A percentile compares a stretch with the other conserved stretches of the same genome.
Conservation (phyloP, 2,329 filamentous ascomycete genomes). For the Colletotrichum lentis region DNA sequence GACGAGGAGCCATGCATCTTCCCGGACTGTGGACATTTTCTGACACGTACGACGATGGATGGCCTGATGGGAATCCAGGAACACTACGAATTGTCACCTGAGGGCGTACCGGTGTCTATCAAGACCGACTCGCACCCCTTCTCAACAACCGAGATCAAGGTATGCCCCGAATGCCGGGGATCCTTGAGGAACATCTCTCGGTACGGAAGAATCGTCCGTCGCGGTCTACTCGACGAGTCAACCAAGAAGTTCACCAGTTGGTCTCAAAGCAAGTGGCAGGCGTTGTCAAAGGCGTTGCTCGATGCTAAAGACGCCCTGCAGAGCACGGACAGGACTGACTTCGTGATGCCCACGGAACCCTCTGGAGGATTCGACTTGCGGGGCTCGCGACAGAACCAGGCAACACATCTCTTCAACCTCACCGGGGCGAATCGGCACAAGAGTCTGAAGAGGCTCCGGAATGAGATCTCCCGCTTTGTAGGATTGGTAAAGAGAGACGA, state of each 20-base stretch:
- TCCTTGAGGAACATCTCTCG: slow-evolving; percentile 65
- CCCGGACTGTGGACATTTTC: slow-evolving; percentile 69
- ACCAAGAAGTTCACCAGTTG: slow-evolving; percentile 71
- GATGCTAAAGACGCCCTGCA: slow-evolving; percentile 36
- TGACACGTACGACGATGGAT: slow-evolving; percentile 68
- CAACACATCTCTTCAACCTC: background rate
- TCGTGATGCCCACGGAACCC: background rate
- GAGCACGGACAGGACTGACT: background rate
- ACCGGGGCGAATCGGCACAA: background rate
- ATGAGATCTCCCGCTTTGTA: slow-evolving; percentile 38
- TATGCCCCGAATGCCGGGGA: slow-evolving; percentile 68
- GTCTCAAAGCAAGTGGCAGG: slow-evolving; percentile 50
- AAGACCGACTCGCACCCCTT: slow-evolving; percentile 56
- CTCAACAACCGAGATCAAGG: slow-evolving; percentile 57
- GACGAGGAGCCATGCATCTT: slow-evolving; percentile 69
- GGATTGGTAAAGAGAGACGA: slow-evolving; percentile 53
- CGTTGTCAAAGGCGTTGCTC: slow-evolving; percentile 49
- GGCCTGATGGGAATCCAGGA: slow-evolving; percentile 63
- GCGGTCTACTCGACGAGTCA: slow-evolving; percentile 67
- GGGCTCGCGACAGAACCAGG: slow-evolving; percentile 2
- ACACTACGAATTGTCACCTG: slow-evolving; percentile 55
- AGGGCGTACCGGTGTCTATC: slow-evolving; percentile 47
- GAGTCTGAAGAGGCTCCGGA: slow-evolving; percentile 23
- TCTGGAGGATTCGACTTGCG: background rate
- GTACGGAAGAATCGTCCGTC: slow-evolving; percentile 69